Evolutionary conservation across 2,329 filamentous ascomycete species (phyloP).

Genomic region (Rhinocladiella similis): DNA sequence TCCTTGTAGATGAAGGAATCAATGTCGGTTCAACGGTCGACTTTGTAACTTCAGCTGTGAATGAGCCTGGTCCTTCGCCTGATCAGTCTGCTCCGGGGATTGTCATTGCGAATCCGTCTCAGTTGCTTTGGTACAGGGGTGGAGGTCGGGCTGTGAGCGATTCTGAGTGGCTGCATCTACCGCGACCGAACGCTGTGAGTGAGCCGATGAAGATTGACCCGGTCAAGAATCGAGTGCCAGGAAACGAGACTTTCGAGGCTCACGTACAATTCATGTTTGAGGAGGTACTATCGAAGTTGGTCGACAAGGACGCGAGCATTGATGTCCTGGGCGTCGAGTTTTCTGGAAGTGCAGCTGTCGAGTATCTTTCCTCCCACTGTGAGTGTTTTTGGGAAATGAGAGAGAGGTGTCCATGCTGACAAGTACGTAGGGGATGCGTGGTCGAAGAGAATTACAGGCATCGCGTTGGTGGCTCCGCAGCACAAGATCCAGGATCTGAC

Average conservation of each 20-base stretch:
- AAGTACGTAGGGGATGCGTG: slow-evolving; percentile 39
- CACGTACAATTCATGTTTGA: slow-evolving; percentile 71
- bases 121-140: slow-evolving; percentile 73
- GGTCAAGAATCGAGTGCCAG: slow-evolving; percentile 61
- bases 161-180: slow-evolving; percentile 57
- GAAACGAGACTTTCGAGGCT: slow-evolving; percentile 56
- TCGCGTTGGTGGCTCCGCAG: slow-evolving; percentile 42
- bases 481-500: slow-evolving; percentile 35
- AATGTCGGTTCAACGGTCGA: slow-evolving; percentile 69
- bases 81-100: slow-evolving; percentile 51
- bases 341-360: slow-evolving; percentile 59
- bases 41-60: slow-evolving; percentile 55
- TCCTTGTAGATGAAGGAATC: slow-evolving; percentile 65
- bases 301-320: slow-evolving; percentile 55
- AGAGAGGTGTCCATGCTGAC: slow-evolving; percentile 1
- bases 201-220: slow-evolving; percentile 53
- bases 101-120: slow-evolving; percentile 75
- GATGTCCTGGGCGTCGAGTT: slow-evolving; percentile 73
- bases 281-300: slow-evolving; percentile 53
- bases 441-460: slow-evolving; percentile 40
- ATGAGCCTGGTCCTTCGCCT: slow-evolving; percentile 40
- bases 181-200: slow-evolving; percentile 64
- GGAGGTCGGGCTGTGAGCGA: slow-evolving; percentile 61
- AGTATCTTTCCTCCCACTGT: slow-evolving; percentile 59
- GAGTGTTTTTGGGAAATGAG: slow-evolving; percentile 38